Percentiles rank a stretch among this genome's conserved stretches.
These are phyloP conservation scores for Plenodomus lindquistii DNA, from an alignment of 2,329 filamentous ascomycete genomes.

Conservation along the genomic window DNA sequence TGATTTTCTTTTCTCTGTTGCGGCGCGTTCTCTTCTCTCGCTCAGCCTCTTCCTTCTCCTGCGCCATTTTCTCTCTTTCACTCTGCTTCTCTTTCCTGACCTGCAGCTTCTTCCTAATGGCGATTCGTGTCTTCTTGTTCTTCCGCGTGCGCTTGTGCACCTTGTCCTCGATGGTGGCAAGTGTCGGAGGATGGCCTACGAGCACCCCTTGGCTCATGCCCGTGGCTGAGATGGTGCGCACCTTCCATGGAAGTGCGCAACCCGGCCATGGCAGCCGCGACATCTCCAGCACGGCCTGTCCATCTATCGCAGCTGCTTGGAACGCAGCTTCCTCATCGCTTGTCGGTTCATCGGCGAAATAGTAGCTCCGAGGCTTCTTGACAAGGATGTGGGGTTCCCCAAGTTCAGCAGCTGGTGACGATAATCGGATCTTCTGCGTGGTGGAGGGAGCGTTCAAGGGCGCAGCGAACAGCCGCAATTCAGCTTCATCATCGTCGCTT, in stretches of 20 bases:
- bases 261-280: constrained; percentile 39
- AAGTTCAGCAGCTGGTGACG: constrained; percentile 30
- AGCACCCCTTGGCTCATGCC: constrained; percentile 38
- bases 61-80: constrained; percentile 28
- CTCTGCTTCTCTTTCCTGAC: constrained; percentile 27
- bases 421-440: constrained; percentile 36
- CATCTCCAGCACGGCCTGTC: constrained; percentile 32
- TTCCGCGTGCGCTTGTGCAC: constrained; percentile 34
- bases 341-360: constrained; percentile 37
- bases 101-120: constrained; percentile 38
- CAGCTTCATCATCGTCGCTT: constrained; percentile 35
- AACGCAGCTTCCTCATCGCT: constrained; percentile 27
- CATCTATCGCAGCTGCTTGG: constrained; percentile 33
- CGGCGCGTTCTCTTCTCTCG: constrained; percentile 41
- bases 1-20: constrained; percentile 46
- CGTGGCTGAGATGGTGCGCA: constrained; percentile 30
- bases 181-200: constrained; percentile 29
- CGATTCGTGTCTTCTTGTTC: constrained; percentile 43
- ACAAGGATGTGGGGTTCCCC: constrained; percentile 33
- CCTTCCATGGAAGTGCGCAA: constrained; percentile 43
- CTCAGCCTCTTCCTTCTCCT: constrained; percentile 40
- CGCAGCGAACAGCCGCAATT: constrained; percentile 42
- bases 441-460: constrained; percentile 23
- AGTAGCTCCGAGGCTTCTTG: constrained; percentile 39
- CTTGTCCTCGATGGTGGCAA: constrained; percentile 26